Evolutionary conservation across 2,329 filamentous ascomycete species (phyloP).

Genomic region (Calonectria fujianensis): DNA sequence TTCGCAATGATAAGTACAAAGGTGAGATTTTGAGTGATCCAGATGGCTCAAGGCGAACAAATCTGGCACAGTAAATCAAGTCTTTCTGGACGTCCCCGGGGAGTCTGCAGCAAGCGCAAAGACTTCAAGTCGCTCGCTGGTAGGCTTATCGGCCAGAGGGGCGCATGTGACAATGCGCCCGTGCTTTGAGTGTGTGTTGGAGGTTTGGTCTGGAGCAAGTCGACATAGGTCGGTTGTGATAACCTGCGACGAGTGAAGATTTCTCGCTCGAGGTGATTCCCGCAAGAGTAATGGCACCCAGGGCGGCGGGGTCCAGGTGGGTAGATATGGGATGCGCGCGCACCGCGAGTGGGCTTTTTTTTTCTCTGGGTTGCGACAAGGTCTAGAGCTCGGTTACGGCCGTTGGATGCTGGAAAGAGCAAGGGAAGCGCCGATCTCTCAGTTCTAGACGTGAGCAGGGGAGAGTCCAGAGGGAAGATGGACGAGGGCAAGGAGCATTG

Average conservation of each 20-base stretch:
- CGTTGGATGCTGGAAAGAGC: slow-evolving; percentile 39
- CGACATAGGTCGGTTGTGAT: slow-evolving; percentile 46
- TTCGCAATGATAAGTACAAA: slow-evolving; percentile 17
- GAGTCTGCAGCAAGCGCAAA: slow-evolving; percentile 76
- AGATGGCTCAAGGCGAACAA: slow-evolving; percentile 1
- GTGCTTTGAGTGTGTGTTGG: slow-evolving; percentile 42
- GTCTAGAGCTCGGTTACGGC: slow-evolving; percentile 38
- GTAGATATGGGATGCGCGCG: slow-evolving; percentile 22
- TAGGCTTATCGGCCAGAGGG: slow-evolving; percentile 63
- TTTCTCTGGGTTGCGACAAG: slow-evolving; percentile 2
- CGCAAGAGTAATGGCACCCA: neutral
- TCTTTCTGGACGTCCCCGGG: slow-evolving; percentile 73
- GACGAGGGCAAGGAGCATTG: slow-evolving; percentile 24
- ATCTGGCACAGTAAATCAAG: slow-evolving; percentile 56
- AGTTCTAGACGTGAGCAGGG: slow-evolving; percentile 29
- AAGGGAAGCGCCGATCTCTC: slow-evolving; percentile 44
- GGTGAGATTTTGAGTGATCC: slow-evolving; percentile 7
- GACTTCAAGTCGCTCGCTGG: slow-evolving; percentile 79
- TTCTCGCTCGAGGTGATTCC: slow-evolving; percentile 23
- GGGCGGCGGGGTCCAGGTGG: slow-evolving; percentile 25
- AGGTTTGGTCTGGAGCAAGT: slow-evolving; percentile 41
- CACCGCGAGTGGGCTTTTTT: neutral
- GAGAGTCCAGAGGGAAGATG: slow-evolving; percentile 6
- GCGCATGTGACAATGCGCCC: slow-evolving; percentile 67
- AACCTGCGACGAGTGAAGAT: neutral